A percentile compares a stretch with the other conserved stretches of the same genome.
These are phyloP conservation scores for Cenchrus purpureus DNA, from an alignment of 176 grass and related monocot species.

Conservation along the genomic window DNA sequence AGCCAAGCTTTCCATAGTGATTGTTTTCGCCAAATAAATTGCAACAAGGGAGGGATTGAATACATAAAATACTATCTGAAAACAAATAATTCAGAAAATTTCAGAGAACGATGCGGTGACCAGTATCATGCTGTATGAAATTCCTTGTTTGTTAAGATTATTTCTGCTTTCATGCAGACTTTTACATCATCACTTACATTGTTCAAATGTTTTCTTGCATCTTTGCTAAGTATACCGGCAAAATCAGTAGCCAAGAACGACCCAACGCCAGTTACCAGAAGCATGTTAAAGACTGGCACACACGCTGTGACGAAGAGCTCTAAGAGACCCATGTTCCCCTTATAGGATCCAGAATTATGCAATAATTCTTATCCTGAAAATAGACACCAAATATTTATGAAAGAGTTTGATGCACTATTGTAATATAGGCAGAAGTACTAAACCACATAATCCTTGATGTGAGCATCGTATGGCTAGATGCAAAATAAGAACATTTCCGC, in stretches of 20 bases:
- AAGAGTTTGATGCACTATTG: background rate
- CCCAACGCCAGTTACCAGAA: constrained; percentile 80
- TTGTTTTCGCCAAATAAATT: constrained; percentile 63
- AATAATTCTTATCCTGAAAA: constrained; percentile 13
- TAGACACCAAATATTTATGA: background rate
- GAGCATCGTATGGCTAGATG: background rate
- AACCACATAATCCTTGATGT: background rate
- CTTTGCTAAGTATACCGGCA: constrained; percentile 59
- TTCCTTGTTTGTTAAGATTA: background rate
- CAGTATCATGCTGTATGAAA: background rate
- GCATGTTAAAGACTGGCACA: constrained; percentile 72
- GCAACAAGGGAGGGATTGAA: constrained; percentile 75
- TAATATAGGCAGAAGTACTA: background rate
- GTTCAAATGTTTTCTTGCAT: constrained; percentile 74
- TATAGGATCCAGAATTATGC: constrained; percentile 8
- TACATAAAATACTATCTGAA: constrained; percentile 93
- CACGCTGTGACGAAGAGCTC: constrained; percentile 74
- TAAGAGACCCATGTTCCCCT: constrained; percentile 58
- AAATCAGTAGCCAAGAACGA: constrained; percentile 63
- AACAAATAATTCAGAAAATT: background rate
- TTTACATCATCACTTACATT: constrained; percentile 54
- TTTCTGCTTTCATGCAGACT: background rate
- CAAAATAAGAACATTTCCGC: background rate
- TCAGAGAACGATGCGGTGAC: background rate
- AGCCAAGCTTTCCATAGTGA: constrained; percentile 80